Percentiles rank a stretch among this genome's conserved stretches.
These are phyloP conservation scores for Ambrosiella beaveri DNA, from an alignment of 2,329 filamentous ascomycete genomes.

Conservation along the genomic window DNA sequence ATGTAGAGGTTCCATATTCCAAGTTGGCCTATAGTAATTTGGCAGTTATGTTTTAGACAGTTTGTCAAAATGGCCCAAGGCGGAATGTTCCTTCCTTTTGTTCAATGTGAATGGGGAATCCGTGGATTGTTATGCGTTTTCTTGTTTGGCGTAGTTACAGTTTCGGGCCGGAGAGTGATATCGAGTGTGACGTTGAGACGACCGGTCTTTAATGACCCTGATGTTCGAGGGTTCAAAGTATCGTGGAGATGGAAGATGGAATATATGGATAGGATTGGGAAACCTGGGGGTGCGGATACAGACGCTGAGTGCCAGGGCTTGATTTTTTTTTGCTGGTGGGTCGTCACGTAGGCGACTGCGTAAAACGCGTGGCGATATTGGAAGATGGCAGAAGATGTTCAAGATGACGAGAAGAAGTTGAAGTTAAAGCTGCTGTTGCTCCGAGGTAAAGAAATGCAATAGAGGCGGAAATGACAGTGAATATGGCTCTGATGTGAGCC, in stretches of 20 bases:
- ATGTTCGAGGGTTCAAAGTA: neutral
- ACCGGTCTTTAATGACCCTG: neutral
- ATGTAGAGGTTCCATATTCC: constrained; percentile 9
- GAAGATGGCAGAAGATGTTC: neutral
- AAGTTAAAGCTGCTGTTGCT: neutral
- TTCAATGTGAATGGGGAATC: too few relatives aligned
- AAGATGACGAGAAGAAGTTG: neutral
- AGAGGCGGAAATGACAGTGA: too few relatives aligned
- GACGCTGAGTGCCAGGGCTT: neutral
- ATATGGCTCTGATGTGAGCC: too few relatives aligned
- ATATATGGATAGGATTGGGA: neutral
- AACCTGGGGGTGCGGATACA: neutral
- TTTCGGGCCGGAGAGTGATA: too few relatives aligned
- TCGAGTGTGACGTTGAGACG: too few relatives aligned
- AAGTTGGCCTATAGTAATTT: neutral
- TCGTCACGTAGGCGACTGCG: neutral
- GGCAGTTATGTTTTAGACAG: neutral
- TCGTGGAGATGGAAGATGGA: neutral
- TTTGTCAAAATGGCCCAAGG: too few relatives aligned
- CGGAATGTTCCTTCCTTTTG: too few relatives aligned
- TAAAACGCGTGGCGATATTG: neutral
- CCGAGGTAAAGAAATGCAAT: too few relatives aligned
- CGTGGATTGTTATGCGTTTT: too few relatives aligned
- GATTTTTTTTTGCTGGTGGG: neutral
- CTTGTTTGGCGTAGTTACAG: too few relatives aligned